Base-by-base conservation (phyloP, 495 filamentous ascomycete species). In the Penicillium silybi region DNA sequence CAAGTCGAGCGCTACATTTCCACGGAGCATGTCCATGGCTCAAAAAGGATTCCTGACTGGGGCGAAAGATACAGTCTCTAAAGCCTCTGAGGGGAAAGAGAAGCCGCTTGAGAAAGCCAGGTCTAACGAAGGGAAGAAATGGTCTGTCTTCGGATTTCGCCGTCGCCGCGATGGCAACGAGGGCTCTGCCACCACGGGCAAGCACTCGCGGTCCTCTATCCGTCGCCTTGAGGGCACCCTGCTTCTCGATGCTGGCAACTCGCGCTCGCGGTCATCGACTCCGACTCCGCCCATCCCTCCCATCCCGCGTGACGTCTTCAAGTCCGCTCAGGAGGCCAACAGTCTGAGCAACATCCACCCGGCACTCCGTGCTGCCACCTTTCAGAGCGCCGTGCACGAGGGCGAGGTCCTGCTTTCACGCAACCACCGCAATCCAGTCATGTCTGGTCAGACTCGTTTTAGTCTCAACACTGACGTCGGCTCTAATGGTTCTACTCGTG, bases 101-200 rank as follows among this genome's bases (percentile, higher is more conserved):
- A 54, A 54, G 34, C 46, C 16, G 6, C 29, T 15, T 1, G 23
- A 37, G 1, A 45, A 35, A 16, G 19, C 16, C 25, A 52, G 18
- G 27, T 38, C 19, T 19, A 56, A 56, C 1, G 58, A 63, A 1
- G 34, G 41, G 3, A 56, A 60, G 45, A 60, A 59, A 50, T 54
- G 58, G 47, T 50, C 50, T 19, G n/a, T 67, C 17, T 68, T 69
- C 19, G 45, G 54, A 17, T 53, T 67, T 34, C 64, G 60, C 38
- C 60, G 58, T 4, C 54, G 48, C n/a, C 56, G 52, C n/a, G 46
- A 61, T 44, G 22, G 15, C 19, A 37, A 34, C 46, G 54, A 58
- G 23, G 49, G 20, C 23, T 41, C 46, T 4, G 34, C 49, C 15
- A 44, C 16, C 3, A 38, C 26, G 2, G 23, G 43, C 53, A 61